Base-by-base conservation (phyloP, 1,284 basidiomycete genomes). In the Phellopilus nigrolimitatus region DNA sequence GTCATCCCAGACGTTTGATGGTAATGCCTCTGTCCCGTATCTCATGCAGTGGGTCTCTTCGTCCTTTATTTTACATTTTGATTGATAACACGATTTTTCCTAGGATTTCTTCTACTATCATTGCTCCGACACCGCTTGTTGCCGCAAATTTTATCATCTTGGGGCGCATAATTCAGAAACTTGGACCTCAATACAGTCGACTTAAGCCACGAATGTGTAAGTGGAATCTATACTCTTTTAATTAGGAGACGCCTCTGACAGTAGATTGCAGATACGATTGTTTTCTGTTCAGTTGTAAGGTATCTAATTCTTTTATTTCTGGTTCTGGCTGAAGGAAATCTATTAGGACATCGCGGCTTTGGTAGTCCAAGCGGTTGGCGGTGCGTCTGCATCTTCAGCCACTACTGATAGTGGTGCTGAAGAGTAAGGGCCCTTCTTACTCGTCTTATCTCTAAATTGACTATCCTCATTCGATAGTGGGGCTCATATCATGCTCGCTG, bases 71-170 rank as follows among this genome's bases (percentile, higher is more conserved):
- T 39, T n/a, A 15, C 9, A 19, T 13, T 28, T 17, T 12, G 19
- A 15, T 9, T 30, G 33, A 36, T 46, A 21, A 21, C 19, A 7
- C 31, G 9, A 25, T 17, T 13, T 9, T 30, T 17, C 24, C n/a
- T n/a, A 75, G 73, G 51, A 72, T 74, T n/a, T 60, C 65, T 1
- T 61, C 64, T 0, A 72, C 72, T 0, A 69, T 73, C 44, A 62
- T 78, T 34, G 69, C 70, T 2, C 76, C 76, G 4, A 76, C 74
- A 0, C 74, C 74, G 4, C 61, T 78, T 9, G 64, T 75, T 1
- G 75, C 75, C 2, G 73, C 71, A 3, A 72, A 71, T 59, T 78
- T 78, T 56, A 62, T 78, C 34, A 68, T 76, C n/a, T 65, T 78
- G 2, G 74, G 74, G 5, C 60, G 62, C 17, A 61, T 78, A 45